Conservation (phyloP, 495 filamentous ascomycete species). For the Trichoderma orchidacearum region DNA sequence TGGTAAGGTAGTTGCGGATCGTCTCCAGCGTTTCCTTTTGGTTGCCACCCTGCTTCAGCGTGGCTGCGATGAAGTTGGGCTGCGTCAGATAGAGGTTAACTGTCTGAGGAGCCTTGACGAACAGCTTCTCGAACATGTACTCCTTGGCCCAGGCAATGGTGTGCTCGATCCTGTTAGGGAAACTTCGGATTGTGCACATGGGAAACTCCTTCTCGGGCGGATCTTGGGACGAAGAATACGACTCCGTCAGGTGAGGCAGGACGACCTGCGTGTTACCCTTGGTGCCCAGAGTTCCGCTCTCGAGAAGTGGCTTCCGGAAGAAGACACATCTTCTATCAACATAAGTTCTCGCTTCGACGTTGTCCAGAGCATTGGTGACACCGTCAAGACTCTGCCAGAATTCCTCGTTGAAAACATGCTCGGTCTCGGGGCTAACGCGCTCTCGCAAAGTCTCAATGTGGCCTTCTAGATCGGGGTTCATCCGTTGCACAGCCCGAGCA, state of each 20-base stretch:
- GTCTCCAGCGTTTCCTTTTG: conserved; percentile 92
- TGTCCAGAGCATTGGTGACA: conserved; percentile 95
- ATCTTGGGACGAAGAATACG: conserved; percentile 96
- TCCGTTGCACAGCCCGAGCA: conserved; percentile 69
- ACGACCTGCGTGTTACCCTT: conserved; percentile 98
- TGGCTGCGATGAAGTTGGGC: conserved; percentile 78
- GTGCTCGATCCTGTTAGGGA: conserved; percentile 97
- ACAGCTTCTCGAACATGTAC: conserved; percentile 74
- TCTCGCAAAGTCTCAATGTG: conserved; percentile 79
- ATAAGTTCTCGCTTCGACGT: conserved; percentile 93
- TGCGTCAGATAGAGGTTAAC: conserved; percentile 91
- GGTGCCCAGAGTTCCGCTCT: conserved; percentile 93
- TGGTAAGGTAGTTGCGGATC: conserved; percentile 81
- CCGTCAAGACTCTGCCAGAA: conserved; percentile 90
- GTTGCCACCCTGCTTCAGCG: conserved; percentile 87
- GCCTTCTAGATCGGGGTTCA: conserved; percentile 86
- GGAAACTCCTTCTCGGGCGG: conserved; percentile 98
- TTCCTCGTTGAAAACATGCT: conserved; percentile 85
- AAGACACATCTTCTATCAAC: conserved; percentile 96
- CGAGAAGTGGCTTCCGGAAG: conserved; percentile 92
- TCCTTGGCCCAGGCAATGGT: conserved; percentile 98
- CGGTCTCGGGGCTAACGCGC: conserved; percentile 82
- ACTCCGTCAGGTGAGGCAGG: conserved; percentile 82
- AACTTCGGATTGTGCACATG: conserved; percentile 94
- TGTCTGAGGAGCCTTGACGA: conserved; percentile 84